Conservation (phyloP, 2,329 filamentous ascomycete genomes). For the Botrytis aclada region DNA sequence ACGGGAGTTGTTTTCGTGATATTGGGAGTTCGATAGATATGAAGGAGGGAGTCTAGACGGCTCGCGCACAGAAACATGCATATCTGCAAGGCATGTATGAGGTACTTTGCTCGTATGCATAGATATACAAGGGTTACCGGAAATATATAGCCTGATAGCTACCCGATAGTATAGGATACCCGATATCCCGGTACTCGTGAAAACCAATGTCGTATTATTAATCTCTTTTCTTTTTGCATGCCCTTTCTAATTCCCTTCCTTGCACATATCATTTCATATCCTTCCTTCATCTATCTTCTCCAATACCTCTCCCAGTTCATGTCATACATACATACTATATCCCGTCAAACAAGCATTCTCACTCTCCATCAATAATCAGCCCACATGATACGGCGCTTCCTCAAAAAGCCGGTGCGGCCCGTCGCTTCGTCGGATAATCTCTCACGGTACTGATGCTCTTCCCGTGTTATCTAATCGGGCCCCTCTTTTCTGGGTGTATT, state of each 20-base stretch:
- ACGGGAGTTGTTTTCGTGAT: neutral
- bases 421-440: neutral
- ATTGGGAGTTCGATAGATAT: neutral
- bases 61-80: neutral
- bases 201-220: neutral
- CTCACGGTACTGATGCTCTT: neutral
- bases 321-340: neutral
- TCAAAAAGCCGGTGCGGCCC: neutral
- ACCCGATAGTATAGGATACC: neutral
- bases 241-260: neutral
- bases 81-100: neutral
- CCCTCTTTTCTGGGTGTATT: neutral
- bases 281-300: neutral
- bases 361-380: too few species aligned
- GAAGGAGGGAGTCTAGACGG: neutral
- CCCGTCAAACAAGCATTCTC: neutral
- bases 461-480: neutral
- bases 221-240: neutral
- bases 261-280: neutral
- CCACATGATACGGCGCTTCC: neutral
- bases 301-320: neutral
- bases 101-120: neutral
- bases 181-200: neutral
- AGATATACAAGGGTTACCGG: neutral
- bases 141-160: neutral